Conservation (phyloP, 2,329 filamentous ascomycete species). For the Phialophora verrucosa region DNA sequence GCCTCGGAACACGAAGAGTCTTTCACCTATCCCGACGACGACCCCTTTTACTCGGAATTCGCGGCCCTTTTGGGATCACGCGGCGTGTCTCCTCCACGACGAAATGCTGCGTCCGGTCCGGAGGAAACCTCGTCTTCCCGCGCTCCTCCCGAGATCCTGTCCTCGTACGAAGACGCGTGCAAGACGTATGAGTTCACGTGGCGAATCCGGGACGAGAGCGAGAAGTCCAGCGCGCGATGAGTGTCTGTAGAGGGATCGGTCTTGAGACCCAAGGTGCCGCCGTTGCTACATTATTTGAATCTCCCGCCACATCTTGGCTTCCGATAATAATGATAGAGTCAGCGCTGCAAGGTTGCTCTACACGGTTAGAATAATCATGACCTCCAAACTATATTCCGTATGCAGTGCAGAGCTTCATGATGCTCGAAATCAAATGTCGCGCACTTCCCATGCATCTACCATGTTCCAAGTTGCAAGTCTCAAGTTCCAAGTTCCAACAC, state of each 20-base stretch:
- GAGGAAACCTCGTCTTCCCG: background rate
- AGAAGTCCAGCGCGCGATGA: background rate
- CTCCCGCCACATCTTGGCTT: too few relatives aligned
- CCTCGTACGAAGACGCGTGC: conserved; percentile 19
- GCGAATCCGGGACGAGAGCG: conserved; percentile 13
- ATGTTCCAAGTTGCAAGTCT: too few relatives aligned
- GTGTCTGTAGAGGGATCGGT: background rate
- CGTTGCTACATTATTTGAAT: too few relatives aligned
- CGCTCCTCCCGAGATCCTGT: background rate
- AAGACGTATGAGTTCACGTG: conserved; percentile 18
- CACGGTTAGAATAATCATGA: too few relatives aligned
- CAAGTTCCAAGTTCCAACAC: too few relatives aligned
- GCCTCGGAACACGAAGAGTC: background rate
- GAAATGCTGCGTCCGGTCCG: background rate
- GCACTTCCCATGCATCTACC: too few relatives aligned
- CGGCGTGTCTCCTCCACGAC: background rate
- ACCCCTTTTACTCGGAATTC: background rate
- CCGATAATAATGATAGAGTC: too few relatives aligned
- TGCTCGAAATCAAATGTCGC: too few relatives aligned
- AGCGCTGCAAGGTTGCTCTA: too few relatives aligned
- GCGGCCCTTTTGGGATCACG: background rate
- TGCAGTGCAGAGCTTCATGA: too few relatives aligned
- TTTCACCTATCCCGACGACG: background rate
- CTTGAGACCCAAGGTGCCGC: background rate
- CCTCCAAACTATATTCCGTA: too few relatives aligned